Evolutionary conservation across 2,329 filamentous ascomycete species (phyloP).

Genomic region (Ceratocystis diversiconidia): DNA sequence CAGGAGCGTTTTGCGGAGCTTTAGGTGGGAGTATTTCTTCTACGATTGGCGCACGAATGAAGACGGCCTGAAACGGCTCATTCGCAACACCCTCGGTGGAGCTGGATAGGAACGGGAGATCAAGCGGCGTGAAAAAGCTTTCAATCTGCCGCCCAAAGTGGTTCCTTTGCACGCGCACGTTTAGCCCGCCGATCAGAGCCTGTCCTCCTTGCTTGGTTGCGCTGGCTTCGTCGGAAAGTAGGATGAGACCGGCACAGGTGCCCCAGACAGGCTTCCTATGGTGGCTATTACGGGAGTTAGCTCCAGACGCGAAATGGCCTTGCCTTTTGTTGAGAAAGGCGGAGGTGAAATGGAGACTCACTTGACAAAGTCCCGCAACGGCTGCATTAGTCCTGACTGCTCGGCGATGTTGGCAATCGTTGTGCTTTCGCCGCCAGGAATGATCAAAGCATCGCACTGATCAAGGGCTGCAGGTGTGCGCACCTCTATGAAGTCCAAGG

Average conservation of each 20-base stretch:
- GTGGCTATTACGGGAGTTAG: conserved; percentile 36
- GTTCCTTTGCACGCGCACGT: conserved; percentile 82
- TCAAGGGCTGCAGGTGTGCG: conserved; percentile 59
- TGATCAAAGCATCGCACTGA: conserved; percentile 66
- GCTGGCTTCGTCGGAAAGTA: conserved; percentile 78
- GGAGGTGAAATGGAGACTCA: conserved; percentile 30
- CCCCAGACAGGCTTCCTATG: conserved; percentile 79
- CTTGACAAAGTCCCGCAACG: conserved; percentile 82
- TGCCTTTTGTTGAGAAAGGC: neutral
- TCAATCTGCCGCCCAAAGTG: conserved; percentile 90
- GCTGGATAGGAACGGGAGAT: conserved; percentile 52
- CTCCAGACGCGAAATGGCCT: neutral
- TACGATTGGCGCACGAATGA: conserved; percentile 88
- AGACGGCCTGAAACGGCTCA: conserved; percentile 57
- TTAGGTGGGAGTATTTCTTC: conserved; percentile 53
- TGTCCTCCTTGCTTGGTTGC: conserved; percentile 82
- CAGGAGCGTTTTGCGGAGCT: conserved; percentile 23
- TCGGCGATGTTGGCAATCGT: conserved; percentile 80
- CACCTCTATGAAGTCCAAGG: conserved; percentile 57
- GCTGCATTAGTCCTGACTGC: conserved; percentile 67
- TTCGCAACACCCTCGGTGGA: neutral
- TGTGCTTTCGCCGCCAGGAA: conserved; percentile 91
- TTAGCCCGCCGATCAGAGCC: conserved; percentile 80
- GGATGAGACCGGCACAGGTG: conserved; percentile 85
- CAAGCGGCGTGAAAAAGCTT: conserved; percentile 66